These are phyloP conservation scores for Amborella trichopoda DNA, from an alignment of 164 flowering plant genomes.

Conservation along the genomic window DNA sequence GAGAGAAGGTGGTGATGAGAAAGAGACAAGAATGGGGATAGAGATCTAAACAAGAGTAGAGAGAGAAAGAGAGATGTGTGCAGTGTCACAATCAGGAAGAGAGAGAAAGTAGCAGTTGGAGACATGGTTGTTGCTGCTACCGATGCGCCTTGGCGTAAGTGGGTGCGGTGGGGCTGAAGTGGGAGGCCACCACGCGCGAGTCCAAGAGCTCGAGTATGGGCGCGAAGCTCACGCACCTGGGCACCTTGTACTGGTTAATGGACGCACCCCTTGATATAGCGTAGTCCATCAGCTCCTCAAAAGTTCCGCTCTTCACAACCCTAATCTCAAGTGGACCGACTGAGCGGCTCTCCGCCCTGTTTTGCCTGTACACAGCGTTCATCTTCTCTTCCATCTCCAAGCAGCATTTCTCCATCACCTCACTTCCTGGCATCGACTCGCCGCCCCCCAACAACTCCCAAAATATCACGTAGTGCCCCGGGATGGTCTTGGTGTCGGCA, in stretches of 20 bases:
- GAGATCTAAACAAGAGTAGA: too few species aligned
- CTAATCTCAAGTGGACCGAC: constrained; percentile 33
- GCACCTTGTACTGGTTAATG: constrained; percentile 35
- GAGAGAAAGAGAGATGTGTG: too few species aligned
- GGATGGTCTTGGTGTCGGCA: constrained; percentile 25
- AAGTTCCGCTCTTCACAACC: constrained; percentile 29
- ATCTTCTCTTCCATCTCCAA: constrained; percentile 24
- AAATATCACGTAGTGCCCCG: constrained; percentile 36
- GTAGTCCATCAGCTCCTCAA: constrained; percentile 39
- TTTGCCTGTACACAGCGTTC: constrained; percentile 26
- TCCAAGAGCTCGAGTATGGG: constrained; percentile 30
- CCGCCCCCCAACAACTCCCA: constrained; percentile 27
- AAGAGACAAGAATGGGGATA: too few species aligned
- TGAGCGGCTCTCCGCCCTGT: constrained; percentile 24
- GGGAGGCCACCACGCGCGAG: constrained; percentile 22
- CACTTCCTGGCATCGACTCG: constrained; percentile 3
- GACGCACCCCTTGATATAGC: constrained; percentile 43
- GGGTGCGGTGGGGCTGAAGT: constrained; percentile 29
- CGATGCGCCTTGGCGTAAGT: too few species aligned
- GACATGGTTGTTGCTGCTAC: too few species aligned
- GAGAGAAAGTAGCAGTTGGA: too few species aligned
- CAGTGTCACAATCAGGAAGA: too few species aligned
- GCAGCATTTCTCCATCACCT: constrained; percentile 19
- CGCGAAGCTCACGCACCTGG: constrained; percentile 30
- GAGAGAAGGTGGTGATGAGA: too few species aligned